Evolutionary conservation across 2,329 filamentous ascomycete species (phyloP).

Genomic region (Sordariomycetes sp.): DNA sequence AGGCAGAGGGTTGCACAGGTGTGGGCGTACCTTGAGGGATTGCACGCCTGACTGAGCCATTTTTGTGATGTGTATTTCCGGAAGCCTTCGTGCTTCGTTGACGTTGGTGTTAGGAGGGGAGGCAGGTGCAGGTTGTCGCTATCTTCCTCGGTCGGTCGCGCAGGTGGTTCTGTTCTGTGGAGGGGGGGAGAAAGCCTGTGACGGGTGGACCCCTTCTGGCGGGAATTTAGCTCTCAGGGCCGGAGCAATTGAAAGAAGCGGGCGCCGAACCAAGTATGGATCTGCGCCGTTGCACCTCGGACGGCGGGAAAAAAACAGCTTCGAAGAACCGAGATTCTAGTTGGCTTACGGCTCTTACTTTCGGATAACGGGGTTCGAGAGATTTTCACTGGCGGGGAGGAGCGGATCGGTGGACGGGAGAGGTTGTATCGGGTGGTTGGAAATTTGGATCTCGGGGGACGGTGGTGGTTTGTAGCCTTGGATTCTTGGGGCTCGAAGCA

Average conservation of each 20-base stretch:
- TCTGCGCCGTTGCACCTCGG: neutral
- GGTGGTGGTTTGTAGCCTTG: neutral
- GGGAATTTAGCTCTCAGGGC: neutral
- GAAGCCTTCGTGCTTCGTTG: neutral
- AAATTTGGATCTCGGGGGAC: neutral
- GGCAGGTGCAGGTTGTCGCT: neutral
- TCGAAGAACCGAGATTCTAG: neutral
- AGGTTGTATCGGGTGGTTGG: conserved; percentile 3
- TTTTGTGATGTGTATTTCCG: conserved; percentile 14
- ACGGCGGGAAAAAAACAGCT: neutral
- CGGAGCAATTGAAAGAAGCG: neutral
- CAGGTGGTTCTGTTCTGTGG: neutral
- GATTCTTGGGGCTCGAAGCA: neutral
- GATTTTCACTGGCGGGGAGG: neutral
- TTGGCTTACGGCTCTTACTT: too few species aligned
- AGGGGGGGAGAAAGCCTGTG: neutral
- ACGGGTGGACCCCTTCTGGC: neutral
- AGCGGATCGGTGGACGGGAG: neutral
- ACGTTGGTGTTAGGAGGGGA: neutral
- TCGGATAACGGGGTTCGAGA: too few species aligned
- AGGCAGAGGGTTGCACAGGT: conserved; percentile 1
- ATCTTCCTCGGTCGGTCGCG: neutral
- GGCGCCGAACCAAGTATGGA: neutral
- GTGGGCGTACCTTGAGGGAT: conserved; percentile 68
- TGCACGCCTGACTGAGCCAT: conserved; percentile 81